phyloP scores from a whole-genome alignment of 2,329 filamentous ascomycete species.

The Mycosphaerella arachidis region DNA sequence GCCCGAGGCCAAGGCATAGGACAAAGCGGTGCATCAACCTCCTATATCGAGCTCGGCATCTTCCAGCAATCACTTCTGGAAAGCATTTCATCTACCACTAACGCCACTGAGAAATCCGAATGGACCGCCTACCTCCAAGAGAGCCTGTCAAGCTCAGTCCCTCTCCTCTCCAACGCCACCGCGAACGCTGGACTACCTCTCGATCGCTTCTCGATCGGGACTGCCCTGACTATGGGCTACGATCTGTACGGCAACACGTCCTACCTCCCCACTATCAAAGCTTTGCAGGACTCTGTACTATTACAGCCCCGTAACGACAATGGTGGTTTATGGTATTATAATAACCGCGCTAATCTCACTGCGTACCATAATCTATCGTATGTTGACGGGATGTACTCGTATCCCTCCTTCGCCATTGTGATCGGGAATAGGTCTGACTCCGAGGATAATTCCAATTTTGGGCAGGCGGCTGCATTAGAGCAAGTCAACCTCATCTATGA shows the following conservation, averaged over 20 bases:
- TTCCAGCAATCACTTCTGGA: conserved; percentile 33
- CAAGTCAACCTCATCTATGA: conserved; percentile 47
- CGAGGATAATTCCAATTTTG: conserved; percentile 10
- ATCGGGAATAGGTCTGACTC: conserved; percentile 1
- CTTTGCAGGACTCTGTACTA: conserved; percentile 26
- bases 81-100: conserved; percentile 17
- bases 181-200: conserved; percentile 24
- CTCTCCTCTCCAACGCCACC: conserved; percentile 20
- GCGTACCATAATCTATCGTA: conserved; percentile 51
- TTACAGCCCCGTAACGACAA: conserved; percentile 30
- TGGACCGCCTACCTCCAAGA: conserved; percentile 15
- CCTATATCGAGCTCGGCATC: conserved; percentile 31
- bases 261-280: conserved; percentile 13
- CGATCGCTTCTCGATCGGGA: conserved; percentile 32
- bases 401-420: conserved; percentile 41
- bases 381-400: conserved; percentile 51
- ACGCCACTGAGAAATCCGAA: conserved; percentile 5
- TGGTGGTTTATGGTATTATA: conserved; percentile 36
- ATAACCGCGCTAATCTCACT: conserved; percentile 20
- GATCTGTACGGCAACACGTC: conserved; percentile 15
- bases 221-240: conserved; percentile 21
- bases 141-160: conserved; percentile 22
- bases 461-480: conserved; percentile 26
- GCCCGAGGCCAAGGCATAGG: conserved; percentile 31
- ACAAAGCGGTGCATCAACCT: conserved; percentile 16